Percentiles rank a stretch among this genome's conserved stretches.
phyloP scores from a whole-genome alignment of 2,329 filamentous ascomycete genomes.

The Onygenales sp. region DNA sequence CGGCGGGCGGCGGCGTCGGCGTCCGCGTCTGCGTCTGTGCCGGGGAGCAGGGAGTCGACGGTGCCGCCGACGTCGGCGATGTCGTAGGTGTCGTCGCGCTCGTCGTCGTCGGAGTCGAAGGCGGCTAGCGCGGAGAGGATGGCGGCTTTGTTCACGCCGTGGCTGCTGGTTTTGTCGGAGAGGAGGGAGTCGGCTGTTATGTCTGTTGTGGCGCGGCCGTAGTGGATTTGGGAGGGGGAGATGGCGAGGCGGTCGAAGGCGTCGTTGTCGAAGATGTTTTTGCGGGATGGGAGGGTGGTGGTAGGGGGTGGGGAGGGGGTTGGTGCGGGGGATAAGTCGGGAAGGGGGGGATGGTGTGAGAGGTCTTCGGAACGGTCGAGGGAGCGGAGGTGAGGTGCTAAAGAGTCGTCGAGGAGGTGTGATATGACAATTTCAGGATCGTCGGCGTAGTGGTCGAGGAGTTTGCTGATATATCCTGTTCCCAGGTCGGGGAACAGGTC shows the following conservation, averaged over 20 bases:
- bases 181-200: slow-evolving; percentile 65
- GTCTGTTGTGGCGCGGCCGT: slow-evolving; percentile 58
- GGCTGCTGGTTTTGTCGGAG: slow-evolving; percentile 46
- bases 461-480: slow-evolving; percentile 66
- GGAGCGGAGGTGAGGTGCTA: slow-evolving; percentile 58
- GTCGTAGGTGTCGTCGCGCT: slow-evolving; percentile 95
- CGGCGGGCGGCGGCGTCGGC: slow-evolving; percentile 31
- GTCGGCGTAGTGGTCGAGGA: slow-evolving; percentile 71
- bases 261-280: slow-evolving; percentile 72
- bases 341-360: slow-evolving; percentile 10
- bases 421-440: slow-evolving; percentile 70
- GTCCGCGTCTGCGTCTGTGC: slow-evolving; percentile 41
- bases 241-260: slow-evolving; percentile 64
- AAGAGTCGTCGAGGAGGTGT: slow-evolving; percentile 67
- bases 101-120: slow-evolving; percentile 91
- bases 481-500: slow-evolving; percentile 87
- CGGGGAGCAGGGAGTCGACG: slow-evolving; percentile 52
- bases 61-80: slow-evolving; percentile 83
- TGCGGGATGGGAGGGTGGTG: slow-evolving; percentile 44
- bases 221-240: slow-evolving; percentile 59
- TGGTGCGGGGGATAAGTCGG: slow-evolving; percentile 39
- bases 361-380: slow-evolving; percentile 43
- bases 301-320: slow-evolving; percentile 39
- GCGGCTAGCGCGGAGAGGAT: slow-evolving; percentile 80
- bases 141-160: slow-evolving; percentile 66